A percentile compares a stretch with the other conserved stretches of the same genome.
phyloP scores from a whole-genome alignment of 2,329 filamentous ascomycete genomes.

The Alternaria ethzedia region DNA sequence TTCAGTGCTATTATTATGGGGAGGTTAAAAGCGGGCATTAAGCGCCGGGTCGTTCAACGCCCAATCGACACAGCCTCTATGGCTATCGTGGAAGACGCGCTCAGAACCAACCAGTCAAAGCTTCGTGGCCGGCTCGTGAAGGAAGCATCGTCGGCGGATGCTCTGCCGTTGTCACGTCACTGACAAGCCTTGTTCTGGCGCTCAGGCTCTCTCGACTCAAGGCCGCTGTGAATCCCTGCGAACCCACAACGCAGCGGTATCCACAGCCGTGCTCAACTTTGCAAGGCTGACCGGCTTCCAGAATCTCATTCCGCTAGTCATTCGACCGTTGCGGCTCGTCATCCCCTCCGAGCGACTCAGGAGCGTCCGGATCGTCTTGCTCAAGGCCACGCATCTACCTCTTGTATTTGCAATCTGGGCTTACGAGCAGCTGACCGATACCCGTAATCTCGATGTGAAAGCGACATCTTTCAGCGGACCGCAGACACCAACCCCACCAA shows the following conservation, averaged over 20 bases:
- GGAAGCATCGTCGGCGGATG: constrained; percentile 1
- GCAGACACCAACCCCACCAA: constrained; percentile 34
- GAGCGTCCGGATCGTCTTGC: constrained; percentile 62
- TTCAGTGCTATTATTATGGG: constrained; percentile 35
- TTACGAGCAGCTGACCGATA: constrained; percentile 62
- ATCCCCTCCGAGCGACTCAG: constrained; percentile 70
- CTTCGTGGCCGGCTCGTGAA: not conserved
- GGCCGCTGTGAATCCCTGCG: constrained; percentile 7
- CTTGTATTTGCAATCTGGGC: constrained; percentile 71
- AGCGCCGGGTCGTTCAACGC: constrained; percentile 39
- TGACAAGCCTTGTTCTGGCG: constrained; percentile 30
- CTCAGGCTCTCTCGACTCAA: constrained; percentile 31
- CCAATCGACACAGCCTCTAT: constrained; percentile 42
- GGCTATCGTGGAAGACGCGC: constrained; percentile 10
- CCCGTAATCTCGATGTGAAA: constrained; percentile 25
- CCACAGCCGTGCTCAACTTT: constrained; percentile 1
- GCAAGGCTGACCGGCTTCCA: constrained; percentile 47
- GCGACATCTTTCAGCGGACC: constrained; percentile 42
- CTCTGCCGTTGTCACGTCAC: constrained; percentile 13
- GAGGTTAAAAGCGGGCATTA: constrained; percentile 34
- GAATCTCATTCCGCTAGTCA: constrained; percentile 76
- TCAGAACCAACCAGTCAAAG: constrained; percentile 25
- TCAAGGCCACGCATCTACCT: constrained; percentile 68
- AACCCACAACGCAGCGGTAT: constrained; percentile 7
- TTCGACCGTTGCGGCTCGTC: constrained; percentile 75